Evolutionary conservation across 805 yeast species (phyloP), one percentile per base, ranked within the genome.

Genomic region (Nakazawaea populi): DNA sequence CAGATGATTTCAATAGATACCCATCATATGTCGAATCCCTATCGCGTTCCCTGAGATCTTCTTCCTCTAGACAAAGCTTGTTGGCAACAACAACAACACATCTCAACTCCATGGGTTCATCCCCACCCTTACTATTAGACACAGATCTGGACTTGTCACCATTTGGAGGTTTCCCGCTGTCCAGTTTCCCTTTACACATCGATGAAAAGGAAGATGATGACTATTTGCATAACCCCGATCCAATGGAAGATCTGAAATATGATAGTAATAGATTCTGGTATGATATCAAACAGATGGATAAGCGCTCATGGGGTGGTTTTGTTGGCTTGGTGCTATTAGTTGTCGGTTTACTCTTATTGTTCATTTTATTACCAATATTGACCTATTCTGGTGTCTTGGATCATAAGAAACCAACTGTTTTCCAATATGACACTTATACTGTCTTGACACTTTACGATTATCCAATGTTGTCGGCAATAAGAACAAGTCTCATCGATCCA

Each of bases 191-290:
- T 1, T 72, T 92, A 52, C 85, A 80, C 58, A 82, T 94, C 56
- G 97, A 92, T 53, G 98, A 92, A 59, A 89, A 89, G 68, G 99
- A 92, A 68, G 85, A 87, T 8, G 99, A 92, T 70, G 99, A 92
- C 67, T 91, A 89, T 63, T 66, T 94, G 57, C 98, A 92, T 68
- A 94, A 92, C 68, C 98, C 98, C 1, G 97, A 92, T 66, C 97
- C 97, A 8, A 85, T 90, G 37, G 87, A 83, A 43, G 99, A 94
- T 65, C 96, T 96, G 27, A 80, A 83, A 53, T 82, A 85, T 60
- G 96, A 89, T 58, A 85, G 81, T 55, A 79, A 83, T 62, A 71
- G 89, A 58, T 80, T 87, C 59, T 58, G 70, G 52, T 62, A 80
- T 49, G 94, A 87, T 67, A 65, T 87, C 55, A 85, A 81, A 66